These are phyloP conservation scores for Phytophthora crassamura DNA, from an alignment of 352 stramenopile species.

Conservation along the genomic window DNA sequence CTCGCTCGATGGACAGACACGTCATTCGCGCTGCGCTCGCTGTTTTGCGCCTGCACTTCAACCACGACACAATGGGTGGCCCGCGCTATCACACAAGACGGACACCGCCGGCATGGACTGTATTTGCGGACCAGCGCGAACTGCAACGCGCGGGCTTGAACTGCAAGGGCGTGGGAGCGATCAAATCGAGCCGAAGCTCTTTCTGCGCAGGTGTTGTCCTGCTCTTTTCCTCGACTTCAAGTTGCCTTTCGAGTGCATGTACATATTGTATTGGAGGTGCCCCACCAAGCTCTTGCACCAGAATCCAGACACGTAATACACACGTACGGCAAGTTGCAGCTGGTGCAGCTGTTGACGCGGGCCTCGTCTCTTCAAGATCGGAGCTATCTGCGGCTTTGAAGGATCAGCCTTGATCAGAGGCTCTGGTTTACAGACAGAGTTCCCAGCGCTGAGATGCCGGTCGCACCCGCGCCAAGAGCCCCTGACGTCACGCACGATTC, in stretches of 20 bases:
- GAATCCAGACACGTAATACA: slow-evolving; percentile 33
- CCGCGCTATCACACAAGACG: slow-evolving; percentile 15
- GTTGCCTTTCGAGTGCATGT: slow-evolving; percentile 17
- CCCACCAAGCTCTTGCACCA: slow-evolving; percentile 34
- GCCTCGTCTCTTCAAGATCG: slow-evolving; percentile 32
- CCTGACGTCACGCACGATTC: slow-evolving; percentile 10
- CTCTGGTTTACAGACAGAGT: slow-evolving; percentile 4
- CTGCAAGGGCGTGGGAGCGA: slow-evolving; percentile 24
- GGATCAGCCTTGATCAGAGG: too few species aligned
- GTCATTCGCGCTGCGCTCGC: slow-evolving; percentile 13
- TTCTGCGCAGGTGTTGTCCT: slow-evolving; percentile 33
- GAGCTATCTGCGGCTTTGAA: background rate
- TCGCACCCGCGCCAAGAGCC: slow-evolving; percentile 12
- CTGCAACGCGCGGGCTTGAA: slow-evolving; percentile 30
- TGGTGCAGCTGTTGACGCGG: slow-evolving; percentile 24
- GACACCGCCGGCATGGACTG: slow-evolving; percentile 18
- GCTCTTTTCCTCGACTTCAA: slow-evolving; percentile 44
- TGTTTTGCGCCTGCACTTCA: slow-evolving; percentile 25
- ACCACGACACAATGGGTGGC: slow-evolving; percentile 9
- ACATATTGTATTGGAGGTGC: slow-evolving; percentile 29
- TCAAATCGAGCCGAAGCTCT: slow-evolving; percentile 36
- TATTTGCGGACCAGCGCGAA: slow-evolving; percentile 2
- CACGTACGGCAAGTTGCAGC: background rate
- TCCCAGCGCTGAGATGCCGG: background rate
- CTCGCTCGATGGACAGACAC: slow-evolving; percentile 20